These are phyloP conservation scores for Sesbania bispinosa DNA, from an alignment of 306 rosid genomes.

Conservation along the genomic window DNA sequence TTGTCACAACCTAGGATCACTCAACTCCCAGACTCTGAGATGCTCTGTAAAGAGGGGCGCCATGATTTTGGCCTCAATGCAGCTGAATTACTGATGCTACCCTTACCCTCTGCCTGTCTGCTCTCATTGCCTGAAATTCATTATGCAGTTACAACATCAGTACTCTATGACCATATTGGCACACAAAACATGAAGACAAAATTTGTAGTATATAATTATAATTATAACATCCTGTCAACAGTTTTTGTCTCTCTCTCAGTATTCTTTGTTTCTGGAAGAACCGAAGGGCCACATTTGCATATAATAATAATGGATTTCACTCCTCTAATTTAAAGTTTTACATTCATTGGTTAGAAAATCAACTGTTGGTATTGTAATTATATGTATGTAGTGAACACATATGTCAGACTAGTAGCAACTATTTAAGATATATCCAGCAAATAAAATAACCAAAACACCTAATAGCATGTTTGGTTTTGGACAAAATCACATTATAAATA, in stretches of 20 bases:
- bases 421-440: not conserved
- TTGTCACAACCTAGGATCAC: slow-evolving; percentile 11
- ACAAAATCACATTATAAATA: too few species aligned
- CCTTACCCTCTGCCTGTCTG: slow-evolving; percentile 49
- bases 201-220: not conserved
- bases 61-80: slow-evolving; percentile 54
- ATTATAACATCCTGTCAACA: not conserved
- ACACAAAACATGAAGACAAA: not conserved
- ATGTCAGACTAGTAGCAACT: not conserved
- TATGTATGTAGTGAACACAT: too few species aligned
- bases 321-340: not conserved
- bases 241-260: not conserved
- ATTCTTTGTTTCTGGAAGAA: not conserved
- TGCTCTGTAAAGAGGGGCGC: slow-evolving; percentile 92
- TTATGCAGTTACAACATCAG: slow-evolving; percentile 15
- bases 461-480: too few species aligned
- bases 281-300: not conserved
- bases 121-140: slow-evolving; percentile 52
- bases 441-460: too few species aligned
- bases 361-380: too few species aligned
- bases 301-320: not conserved
- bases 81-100: slow-evolving; percentile 36
- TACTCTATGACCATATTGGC: slow-evolving; percentile 10
- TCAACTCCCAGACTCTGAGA: slow-evolving; percentile 65
- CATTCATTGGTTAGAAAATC: too few species aligned